Conservation (phyloP, 768 basidiomycete species). For the Russula brevipes region DNA sequence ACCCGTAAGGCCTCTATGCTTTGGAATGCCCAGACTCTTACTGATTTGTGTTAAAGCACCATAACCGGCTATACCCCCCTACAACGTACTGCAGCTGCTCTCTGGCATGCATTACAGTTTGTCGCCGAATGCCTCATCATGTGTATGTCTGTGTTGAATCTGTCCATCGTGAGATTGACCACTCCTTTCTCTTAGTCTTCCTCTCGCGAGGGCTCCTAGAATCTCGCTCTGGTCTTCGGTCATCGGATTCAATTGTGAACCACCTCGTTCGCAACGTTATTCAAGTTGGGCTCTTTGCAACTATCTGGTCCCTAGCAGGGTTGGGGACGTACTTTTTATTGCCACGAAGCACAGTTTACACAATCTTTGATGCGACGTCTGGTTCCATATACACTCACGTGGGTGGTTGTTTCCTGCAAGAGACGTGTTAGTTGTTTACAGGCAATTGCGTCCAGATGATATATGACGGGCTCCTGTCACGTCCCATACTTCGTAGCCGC, state of each 20-base stretch:
- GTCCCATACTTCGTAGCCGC: not conserved
- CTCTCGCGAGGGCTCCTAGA: not conserved
- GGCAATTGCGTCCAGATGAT: not conserved
- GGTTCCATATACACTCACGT: constrained; percentile 14
- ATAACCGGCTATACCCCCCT: not conserved
- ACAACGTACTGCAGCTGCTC: not conserved
- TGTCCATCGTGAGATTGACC: not conserved
- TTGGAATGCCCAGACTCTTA: not conserved
- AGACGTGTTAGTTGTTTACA: not conserved
- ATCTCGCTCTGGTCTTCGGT: not conserved
- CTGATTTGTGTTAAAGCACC: not conserved
- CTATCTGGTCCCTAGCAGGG: not conserved
- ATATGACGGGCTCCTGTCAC: constrained; percentile 1
- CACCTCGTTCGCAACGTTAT: constrained; percentile 4
- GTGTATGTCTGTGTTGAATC: not conserved
- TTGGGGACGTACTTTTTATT: constrained; percentile 1
- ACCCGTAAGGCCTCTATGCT: not conserved
- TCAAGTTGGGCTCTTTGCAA: constrained; percentile 2
- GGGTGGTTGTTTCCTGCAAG: not conserved
- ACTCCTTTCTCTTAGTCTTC: not conserved
- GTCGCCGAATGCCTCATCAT: constrained; percentile 3
- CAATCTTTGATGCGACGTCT: not conserved
- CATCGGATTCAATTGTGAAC: not conserved
- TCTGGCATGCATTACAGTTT: not conserved
- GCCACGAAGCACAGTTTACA: not conserved